Conservation (phyloP, 2,329 filamentous ascomycete species). For the Sarocladium brachiariae region DNA sequence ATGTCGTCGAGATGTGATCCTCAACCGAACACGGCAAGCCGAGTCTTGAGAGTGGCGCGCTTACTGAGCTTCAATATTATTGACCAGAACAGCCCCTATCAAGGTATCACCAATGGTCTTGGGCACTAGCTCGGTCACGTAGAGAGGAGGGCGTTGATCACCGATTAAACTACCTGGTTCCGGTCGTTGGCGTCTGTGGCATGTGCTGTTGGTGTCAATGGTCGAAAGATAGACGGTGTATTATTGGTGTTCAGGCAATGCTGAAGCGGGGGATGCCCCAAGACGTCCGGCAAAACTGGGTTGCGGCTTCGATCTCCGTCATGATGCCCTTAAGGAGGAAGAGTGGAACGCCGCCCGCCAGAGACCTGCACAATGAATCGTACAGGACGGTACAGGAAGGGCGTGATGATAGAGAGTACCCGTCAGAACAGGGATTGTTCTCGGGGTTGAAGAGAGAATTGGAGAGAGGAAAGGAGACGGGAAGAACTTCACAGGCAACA, state of each 20-base stretch:
- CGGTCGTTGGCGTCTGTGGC: conserved; percentile 4
- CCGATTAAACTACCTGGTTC: not conserved
- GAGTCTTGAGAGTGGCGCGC: not conserved
- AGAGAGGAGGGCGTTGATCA: not conserved
- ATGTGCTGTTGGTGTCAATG: conserved; percentile 3
- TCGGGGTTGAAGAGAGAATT: no score
- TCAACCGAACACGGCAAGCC: not conserved
- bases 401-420: no score
- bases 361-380: not conserved
- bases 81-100: not conserved
- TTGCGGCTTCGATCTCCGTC: conserved; percentile 1
- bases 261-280: conserved; percentile 6
- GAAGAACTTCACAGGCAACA: not conserved
- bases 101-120: not conserved
- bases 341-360: conserved; percentile 5
- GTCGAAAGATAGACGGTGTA: not conserved
- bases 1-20: not conserved
- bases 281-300: conserved; percentile 3
- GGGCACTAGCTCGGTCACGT: not conserved
- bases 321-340: conserved; percentile 4
- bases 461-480: not conserved
- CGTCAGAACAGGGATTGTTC: no score
- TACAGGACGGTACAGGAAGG: not conserved
- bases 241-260: not conserved
- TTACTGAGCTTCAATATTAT: not conserved